Evolutionary conservation across 768 basidiomycete genomes (phyloP).

Genomic region (Guyanaporus albipodus): DNA sequence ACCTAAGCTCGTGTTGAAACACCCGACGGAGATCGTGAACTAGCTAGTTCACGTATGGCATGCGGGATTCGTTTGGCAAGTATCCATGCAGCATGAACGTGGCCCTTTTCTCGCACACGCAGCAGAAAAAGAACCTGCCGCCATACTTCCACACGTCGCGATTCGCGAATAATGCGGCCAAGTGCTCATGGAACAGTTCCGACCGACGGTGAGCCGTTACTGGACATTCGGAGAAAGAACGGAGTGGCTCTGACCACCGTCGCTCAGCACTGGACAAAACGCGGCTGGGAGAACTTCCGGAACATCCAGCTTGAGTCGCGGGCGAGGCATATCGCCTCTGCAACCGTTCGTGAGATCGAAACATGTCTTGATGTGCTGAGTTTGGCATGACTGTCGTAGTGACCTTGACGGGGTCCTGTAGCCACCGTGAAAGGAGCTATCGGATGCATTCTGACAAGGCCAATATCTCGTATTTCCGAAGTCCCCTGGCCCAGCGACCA

Average conservation of each 20-base stretch:
- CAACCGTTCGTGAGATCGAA: neutral
- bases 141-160: neutral
- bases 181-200: constrained; percentile 28
- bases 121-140: neutral
- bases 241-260: constrained; percentile 29
- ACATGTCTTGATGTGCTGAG: constrained; percentile 27
- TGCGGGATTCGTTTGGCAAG: constrained; percentile 5
- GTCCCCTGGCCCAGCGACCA: constrained; percentile 26
- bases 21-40: constrained; percentile 20
- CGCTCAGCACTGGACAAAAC: constrained; percentile 35
- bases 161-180: constrained; percentile 15
- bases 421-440: constrained; percentile 30
- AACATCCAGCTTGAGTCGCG: constrained; percentile 33
- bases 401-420: constrained; percentile 26
- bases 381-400: constrained; percentile 25
- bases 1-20: neutral
- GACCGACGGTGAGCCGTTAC: constrained; percentile 31
- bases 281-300: constrained; percentile 38
- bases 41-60: constrained; percentile 19
- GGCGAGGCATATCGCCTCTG: constrained; percentile 35
- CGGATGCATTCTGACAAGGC: constrained; percentile 21
- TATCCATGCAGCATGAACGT: neutral
- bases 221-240: constrained; percentile 28
- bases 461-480: constrained; percentile 36
- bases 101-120: constrained; percentile 3